phyloP scores from a whole-genome alignment of 768 basidiomycete species.

The Tylopilus plumbeoviolaceoides region DNA sequence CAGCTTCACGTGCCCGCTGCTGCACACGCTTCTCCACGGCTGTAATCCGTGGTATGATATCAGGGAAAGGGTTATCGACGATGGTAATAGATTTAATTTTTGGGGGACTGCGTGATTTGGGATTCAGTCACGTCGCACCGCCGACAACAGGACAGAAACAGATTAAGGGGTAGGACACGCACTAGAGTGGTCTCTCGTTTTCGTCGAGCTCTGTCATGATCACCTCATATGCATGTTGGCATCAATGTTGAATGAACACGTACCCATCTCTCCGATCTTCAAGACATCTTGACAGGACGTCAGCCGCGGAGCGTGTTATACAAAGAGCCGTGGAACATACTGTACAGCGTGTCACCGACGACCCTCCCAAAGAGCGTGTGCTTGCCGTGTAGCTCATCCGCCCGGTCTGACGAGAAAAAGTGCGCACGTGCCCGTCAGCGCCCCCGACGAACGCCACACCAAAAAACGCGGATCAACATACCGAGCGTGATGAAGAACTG shows the following conservation, averaged over 20 bases:
- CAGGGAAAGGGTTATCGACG: constrained; percentile 90
- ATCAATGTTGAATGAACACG: constrained; percentile 16
- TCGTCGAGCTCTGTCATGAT: constrained; percentile 57
- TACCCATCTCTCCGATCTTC: constrained; percentile 89
- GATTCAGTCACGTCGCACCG: background rate
- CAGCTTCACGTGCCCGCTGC: constrained; percentile 72
- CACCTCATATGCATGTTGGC: background rate
- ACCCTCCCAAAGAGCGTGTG: constrained; percentile 93
- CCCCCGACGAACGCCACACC: background rate
- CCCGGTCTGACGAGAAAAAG: constrained; percentile 54
- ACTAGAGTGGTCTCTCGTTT: constrained; percentile 81
- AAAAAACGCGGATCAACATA: constrained; percentile 26
- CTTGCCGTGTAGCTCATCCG: constrained; percentile 91
- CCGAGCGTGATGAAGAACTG: constrained; percentile 96
- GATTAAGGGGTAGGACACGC: constrained; percentile 23
- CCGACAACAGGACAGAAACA: background rate
- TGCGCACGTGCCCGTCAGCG: background rate
- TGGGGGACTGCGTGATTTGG: constrained; percentile 65
- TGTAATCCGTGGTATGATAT: constrained; percentile 95
- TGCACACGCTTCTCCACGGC: constrained; percentile 88
- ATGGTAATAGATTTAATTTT: constrained; percentile 85
- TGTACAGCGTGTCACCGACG: constrained; percentile 86
- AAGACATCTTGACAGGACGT: constrained; percentile 59
- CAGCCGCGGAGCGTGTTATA: background rate
- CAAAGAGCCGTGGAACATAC: constrained; percentile 41